Conservation (phyloP, 1,139 yeast species). For the Saccharomyces hybrid region DNA sequence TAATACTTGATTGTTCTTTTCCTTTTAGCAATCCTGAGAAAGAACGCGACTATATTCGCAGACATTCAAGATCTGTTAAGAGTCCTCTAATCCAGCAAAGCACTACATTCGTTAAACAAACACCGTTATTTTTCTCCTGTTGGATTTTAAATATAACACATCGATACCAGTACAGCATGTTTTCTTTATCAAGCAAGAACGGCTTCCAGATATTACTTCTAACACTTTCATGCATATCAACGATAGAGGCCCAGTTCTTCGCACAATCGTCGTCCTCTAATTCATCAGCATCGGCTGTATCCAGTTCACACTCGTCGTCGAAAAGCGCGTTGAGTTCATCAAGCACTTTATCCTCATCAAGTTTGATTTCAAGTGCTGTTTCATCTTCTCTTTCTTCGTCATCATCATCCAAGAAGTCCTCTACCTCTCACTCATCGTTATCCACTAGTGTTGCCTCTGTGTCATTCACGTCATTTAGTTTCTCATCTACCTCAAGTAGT, state of each 20-base stretch:
- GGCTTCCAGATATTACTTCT: neutral
- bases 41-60: neutral
- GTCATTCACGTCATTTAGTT: constrained; percentile 7
- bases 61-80: neutral
- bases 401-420: constrained; percentile 3
- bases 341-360: neutral
- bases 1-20: neutral
- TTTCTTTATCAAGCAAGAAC: neutral
- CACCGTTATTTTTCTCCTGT: neutral
- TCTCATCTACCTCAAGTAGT: constrained; percentile 8
- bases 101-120: neutral
- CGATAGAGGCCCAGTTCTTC: neutral
- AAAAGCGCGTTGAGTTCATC: neutral
- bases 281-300: constrained; percentile 5
- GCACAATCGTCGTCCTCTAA: constrained; percentile 2
- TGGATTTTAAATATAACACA: neutral
- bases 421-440: constrained; percentile 4
- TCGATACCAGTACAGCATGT: neutral
- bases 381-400: constrained; percentile 5
- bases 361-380: constrained; percentile 1
- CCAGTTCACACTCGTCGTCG: constrained; percentile 2
- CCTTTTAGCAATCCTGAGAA: neutral
- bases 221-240: neutral
- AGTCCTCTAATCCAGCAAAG: neutral
- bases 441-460: constrained; percentile 8